Conservation (phyloP, 352 stramenopile genomes). For the Phytophthora fragariae region DNA sequence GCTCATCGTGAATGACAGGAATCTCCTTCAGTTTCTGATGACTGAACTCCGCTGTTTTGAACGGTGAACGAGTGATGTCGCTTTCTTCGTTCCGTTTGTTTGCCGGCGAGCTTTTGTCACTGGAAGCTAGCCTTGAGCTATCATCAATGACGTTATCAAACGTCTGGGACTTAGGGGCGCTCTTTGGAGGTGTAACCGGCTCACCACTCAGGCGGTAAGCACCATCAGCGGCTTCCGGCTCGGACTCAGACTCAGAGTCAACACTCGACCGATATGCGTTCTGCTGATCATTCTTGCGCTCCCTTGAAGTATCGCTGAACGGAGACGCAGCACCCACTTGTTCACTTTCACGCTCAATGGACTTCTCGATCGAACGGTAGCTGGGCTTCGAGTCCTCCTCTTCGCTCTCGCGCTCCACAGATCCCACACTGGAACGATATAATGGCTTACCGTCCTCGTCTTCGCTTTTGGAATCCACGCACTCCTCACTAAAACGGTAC, state of each 20-base stretch:
- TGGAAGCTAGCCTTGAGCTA: conserved; percentile 13
- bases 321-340: neutral
- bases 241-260: neutral
- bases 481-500: neutral
- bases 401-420: conserved; percentile 4
- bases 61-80: conserved; percentile 13
- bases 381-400: neutral
- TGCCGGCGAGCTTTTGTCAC: conserved; percentile 25
- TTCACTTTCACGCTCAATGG: neutral
- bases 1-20: conserved; percentile 24
- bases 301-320: neutral
- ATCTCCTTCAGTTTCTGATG: conserved; percentile 31
- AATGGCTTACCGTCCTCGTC: neutral
- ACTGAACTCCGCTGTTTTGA: conserved; percentile 14
- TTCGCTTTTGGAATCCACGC: neutral
- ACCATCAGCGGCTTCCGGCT: conserved; percentile 20
- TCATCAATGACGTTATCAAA: neutral
- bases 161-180: neutral
- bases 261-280: conserved; percentile 6
- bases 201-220: conserved; percentile 22
- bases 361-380: neutral
- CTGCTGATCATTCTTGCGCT: conserved; percentile 2
- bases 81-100: conserved; percentile 29
- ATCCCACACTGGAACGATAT: conserved; percentile 21
- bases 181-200: conserved; percentile 17